A percentile compares a stretch with the other conserved stretches of the same genome.
Conservation (phyloP, 2,329 filamentous ascomycete genomes). For the Ophiostoma sp. region DNA sequence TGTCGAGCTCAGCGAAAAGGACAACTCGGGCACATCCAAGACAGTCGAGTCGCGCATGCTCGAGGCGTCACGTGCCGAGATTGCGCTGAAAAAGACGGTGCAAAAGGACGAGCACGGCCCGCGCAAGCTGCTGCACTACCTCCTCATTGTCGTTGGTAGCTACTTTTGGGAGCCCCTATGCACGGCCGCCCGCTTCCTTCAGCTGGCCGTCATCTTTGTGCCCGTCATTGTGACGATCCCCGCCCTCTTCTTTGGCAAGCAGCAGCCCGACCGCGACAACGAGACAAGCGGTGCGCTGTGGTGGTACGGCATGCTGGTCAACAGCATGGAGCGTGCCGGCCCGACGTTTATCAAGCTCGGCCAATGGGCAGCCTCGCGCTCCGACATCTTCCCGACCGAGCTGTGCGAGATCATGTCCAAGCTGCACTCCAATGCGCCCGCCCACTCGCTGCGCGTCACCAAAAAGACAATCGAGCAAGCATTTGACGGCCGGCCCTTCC, state of each 20-base stretch:
- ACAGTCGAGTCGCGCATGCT: slow-evolving; percentile 86
- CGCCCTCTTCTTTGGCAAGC: slow-evolving; percentile 68
- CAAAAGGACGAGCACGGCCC: slow-evolving; percentile 55
- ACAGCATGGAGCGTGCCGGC: slow-evolving; percentile 84
- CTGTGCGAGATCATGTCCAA: slow-evolving; percentile 93
- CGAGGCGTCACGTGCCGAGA: slow-evolving; percentile 70
- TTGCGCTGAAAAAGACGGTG: slow-evolving; percentile 49
- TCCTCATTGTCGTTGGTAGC: slow-evolving; percentile 63
- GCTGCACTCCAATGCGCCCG: slow-evolving; percentile 88
- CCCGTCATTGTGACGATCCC: slow-evolving; percentile 80
- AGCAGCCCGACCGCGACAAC: slow-evolving; percentile 59
- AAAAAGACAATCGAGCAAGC: slow-evolving; percentile 73
- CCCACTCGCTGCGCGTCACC: slow-evolving; percentile 77
- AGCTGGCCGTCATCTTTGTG: slow-evolving; percentile 82
- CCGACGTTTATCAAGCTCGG: slow-evolving; percentile 98
- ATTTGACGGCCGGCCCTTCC: slow-evolving; percentile 73
- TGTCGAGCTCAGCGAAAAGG: slow-evolving; percentile 52
- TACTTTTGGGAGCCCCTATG: slow-evolving; percentile 81
- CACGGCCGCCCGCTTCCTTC: slow-evolving; percentile 81
- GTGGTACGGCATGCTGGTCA: slow-evolving; percentile 91
- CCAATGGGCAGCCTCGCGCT: slow-evolving; percentile 95
- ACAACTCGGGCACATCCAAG: slow-evolving; percentile 47
- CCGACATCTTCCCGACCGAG: slow-evolving; percentile 91
- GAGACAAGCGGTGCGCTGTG: slow-evolving; percentile 78
- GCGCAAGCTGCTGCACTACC: slow-evolving; percentile 50